Percentiles rank a stretch among this genome's conserved stretches.
Conservation (phyloP, 805 yeast genomes). For the Crinitomyces ghanaensis region DNA sequence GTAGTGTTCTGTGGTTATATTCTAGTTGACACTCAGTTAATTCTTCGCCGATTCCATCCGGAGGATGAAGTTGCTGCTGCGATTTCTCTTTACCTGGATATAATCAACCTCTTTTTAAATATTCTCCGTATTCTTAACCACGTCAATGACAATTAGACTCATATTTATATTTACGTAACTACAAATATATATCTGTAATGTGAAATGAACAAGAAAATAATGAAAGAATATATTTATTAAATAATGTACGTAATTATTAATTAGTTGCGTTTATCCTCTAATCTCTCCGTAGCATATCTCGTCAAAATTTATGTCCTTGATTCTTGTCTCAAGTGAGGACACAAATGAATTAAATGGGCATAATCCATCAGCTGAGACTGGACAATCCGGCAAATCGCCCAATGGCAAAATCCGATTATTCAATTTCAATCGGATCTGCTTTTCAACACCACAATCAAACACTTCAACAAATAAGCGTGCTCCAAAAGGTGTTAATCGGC, state of each 20-base stretch:
- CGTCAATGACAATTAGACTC: constrained; percentile 8
- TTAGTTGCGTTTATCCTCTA: not conserved
- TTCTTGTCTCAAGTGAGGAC: constrained; percentile 4
- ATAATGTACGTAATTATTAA: constrained; percentile 3
- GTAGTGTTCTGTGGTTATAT: constrained; percentile 60
- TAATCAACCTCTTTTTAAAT: constrained; percentile 67
- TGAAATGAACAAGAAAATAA: not conserved
- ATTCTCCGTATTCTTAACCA: constrained; percentile 50
- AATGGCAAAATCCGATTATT: constrained; percentile 30
- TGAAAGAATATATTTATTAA: not conserved
- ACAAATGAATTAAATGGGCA: constrained; percentile 15
- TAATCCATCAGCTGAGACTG: constrained; percentile 22
- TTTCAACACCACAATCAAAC: constrained; percentile 23
- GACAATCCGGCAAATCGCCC: constrained; percentile 25
- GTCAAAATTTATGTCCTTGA: constrained; percentile 9
- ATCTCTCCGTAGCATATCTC: constrained; percentile 7
- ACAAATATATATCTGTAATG: not conserved
- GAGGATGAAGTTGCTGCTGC: constrained; percentile 84
- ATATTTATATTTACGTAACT: no score
- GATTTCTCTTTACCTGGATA: constrained; percentile 67
- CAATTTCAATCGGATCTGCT: constrained; percentile 23
- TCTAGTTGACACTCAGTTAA: constrained; percentile 69
- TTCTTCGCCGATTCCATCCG: constrained; percentile 61
- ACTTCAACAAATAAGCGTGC: constrained; percentile 31
- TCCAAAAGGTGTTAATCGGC: constrained; percentile 32